These are phyloP conservation scores for Microbotryomycetes sp. DNA, from an alignment of 1,284 basidiomycete species.

Conservation along the genomic window DNA sequence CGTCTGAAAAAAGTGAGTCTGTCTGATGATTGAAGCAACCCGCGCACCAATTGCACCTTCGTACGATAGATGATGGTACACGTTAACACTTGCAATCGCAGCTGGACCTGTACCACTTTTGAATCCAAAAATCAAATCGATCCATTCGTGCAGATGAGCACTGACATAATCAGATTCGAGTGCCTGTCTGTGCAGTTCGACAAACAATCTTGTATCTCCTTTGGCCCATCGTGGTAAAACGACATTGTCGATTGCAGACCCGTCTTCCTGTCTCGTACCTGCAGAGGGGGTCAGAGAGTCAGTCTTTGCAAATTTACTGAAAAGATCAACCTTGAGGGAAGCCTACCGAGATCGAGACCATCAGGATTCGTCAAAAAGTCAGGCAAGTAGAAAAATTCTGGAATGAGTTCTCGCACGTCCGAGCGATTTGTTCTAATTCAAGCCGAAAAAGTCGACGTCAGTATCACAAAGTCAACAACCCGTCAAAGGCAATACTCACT, in stretches of 20 bases:
- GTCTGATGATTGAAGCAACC: too few relatives aligned
- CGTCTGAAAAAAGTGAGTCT: neutral
- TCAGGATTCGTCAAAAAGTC: conserved; percentile 49
- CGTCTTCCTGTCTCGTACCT: conserved; percentile 71
- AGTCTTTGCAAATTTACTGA: conserved; percentile 63
- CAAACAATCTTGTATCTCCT: conserved; percentile 74
- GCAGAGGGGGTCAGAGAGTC: conserved; percentile 59
- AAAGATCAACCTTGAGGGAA: conserved; percentile 9
- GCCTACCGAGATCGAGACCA: conserved; percentile 60
- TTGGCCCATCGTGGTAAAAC: conserved; percentile 88
- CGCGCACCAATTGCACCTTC: conserved; percentile 70
- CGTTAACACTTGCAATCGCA: conserved; percentile 56
- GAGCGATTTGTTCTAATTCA: conserved; percentile 72
- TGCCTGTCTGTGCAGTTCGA: conserved; percentile 75
- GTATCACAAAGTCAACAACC: too few relatives aligned
- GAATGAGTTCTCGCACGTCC: conserved; percentile 89
- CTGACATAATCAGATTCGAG: conserved; percentile 87
- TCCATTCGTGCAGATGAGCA: conserved; percentile 79
- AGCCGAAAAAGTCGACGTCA: conserved; percentile 1
- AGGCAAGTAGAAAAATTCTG: conserved; percentile 69
- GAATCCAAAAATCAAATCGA: conserved; percentile 73
- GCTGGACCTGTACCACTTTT: conserved; percentile 2
- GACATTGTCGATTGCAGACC: conserved; percentile 78
- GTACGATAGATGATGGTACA: conserved; percentile 91
- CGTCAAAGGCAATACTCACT: conserved; percentile 45